phyloP scores from a whole-genome alignment of 768 basidiomycete genomes.

The Rhizopogon vesiculosus region DNA sequence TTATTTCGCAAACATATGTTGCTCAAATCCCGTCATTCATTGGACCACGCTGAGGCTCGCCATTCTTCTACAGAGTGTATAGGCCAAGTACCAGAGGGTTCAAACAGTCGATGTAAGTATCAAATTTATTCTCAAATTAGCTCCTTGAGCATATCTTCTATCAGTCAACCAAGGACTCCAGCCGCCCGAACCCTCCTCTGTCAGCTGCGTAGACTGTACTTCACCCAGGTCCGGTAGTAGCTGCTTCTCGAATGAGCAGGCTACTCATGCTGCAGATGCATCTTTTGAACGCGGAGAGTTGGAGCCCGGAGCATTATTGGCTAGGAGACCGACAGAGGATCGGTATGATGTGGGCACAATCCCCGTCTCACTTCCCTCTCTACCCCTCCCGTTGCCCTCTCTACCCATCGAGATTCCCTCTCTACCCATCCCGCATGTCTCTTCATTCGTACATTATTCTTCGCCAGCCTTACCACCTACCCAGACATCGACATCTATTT shows the following conservation, averaged over 20 bases:
- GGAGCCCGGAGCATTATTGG: background rate
- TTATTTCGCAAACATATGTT: background rate
- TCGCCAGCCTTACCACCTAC: too few relatives aligned
- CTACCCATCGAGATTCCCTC: background rate
- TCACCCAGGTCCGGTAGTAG: background rate
- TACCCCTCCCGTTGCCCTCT: constrained; percentile 17
- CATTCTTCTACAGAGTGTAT: background rate
- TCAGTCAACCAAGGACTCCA: background rate
- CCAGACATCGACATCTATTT: too few relatives aligned
- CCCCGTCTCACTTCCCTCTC: background rate
- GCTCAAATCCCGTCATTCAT: background rate
- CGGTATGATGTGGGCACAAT: too few relatives aligned
- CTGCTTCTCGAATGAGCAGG: background rate
- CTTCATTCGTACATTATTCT: too few relatives aligned
- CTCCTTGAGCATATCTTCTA: background rate
- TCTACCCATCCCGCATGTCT: background rate
- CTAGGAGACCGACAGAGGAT: too few relatives aligned
- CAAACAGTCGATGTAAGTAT: background rate
- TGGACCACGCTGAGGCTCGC: background rate
- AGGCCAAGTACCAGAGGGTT: background rate
- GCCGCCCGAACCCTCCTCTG: background rate
- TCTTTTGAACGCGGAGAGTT: background rate
- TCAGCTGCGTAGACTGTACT: background rate
- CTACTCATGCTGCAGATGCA: background rate
- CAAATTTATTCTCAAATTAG: background rate